A percentile compares a stretch with the other conserved stretches of the same genome.
Conservation (phyloP, 2,329 filamentous ascomycete genomes). For the Bisporella sp. region DNA sequence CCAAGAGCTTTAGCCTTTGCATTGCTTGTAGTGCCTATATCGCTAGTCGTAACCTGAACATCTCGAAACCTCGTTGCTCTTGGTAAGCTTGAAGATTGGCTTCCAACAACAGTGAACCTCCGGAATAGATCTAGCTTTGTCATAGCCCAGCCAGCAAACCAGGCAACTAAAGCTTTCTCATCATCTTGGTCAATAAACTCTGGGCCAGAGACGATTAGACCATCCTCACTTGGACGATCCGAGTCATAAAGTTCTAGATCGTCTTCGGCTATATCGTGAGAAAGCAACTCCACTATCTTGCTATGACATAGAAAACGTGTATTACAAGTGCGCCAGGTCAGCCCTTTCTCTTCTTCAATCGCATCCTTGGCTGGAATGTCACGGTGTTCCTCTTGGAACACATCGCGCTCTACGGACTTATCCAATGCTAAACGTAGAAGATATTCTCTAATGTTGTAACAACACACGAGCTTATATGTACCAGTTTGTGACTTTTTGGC, state of each 20-base stretch:
- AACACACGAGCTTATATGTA: conserved; percentile 16
- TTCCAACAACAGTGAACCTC: conserved; percentile 48
- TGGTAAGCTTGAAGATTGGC: conserved; percentile 1
- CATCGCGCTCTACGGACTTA: conserved; percentile 21
- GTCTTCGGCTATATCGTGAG: neutral
- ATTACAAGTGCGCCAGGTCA: conserved; percentile 19
- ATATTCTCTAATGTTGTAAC: conserved; percentile 20
- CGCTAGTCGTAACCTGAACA: neutral
- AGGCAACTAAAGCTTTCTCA: conserved; percentile 56
- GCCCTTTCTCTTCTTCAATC: conserved; percentile 13
- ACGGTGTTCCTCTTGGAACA: conserved; percentile 12
- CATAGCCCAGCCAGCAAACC: conserved; percentile 54
- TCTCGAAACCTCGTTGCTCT: conserved; percentile 1
- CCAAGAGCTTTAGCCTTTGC: neutral
- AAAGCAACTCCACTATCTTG: conserved; percentile 7
- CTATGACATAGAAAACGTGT: conserved; percentile 16
- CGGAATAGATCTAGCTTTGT: conserved; percentile 42
- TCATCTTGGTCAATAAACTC: conserved; percentile 47
- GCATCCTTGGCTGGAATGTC: conserved; percentile 20
- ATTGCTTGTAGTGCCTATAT: too few relatives aligned
- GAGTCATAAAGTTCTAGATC: conserved; percentile 8
- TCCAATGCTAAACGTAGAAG: conserved; percentile 22
- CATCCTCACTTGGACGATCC: conserved; percentile 11
- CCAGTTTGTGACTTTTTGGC: conserved; percentile 8
- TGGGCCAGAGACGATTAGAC: conserved; percentile 39